Base-by-base conservation (phyloP, 2,329 filamentous ascomycete species). In the Neocucurbitaria cava region DNA sequence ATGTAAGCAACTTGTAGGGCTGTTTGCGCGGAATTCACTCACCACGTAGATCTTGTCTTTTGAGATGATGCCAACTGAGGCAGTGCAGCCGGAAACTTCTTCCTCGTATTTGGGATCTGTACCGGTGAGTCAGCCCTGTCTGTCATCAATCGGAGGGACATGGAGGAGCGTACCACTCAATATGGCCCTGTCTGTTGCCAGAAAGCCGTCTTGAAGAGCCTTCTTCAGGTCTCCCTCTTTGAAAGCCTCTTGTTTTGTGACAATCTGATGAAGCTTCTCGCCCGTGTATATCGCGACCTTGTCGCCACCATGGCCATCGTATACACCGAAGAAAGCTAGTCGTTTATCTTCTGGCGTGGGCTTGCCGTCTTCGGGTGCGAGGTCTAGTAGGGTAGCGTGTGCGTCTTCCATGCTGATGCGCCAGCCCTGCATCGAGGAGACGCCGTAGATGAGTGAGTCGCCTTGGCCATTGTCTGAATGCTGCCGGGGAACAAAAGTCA, bases 371-470 rank as follows among this genome's bases (percentile, higher is more conserved):
- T 78, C 78, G 67, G 80, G 79, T 58, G 82, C 81, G 57, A 98
- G 87, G 78, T 98, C 91, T 75, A 99, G 89, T 47, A 98, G 82
- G 51, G 90, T 86, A 58, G 91, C 91, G 81, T 99, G 95, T 61
- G 95, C 88, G 77, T 99, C 95, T 78, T 99, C 95, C 95, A 99
- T 99, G 83, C 91, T 96, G 81, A 99, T 98, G 81, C 95, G 90
- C 95, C 95, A 99, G 83, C 95, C 95, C 81, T 99, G 95, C 95
- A 99, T 99, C 79, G 92, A 92, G 65, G 95, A 99, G 65, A 98
- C 88, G 74, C 95, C 95, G 78, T 91, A 99, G 75, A 95, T 80
- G 75, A 96, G 87, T 75, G 91, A 89, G 64, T 96, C 92, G 90
- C 98, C 93, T 81, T 92, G 88, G 79, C 93, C 93, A 75, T 88